Evolutionary conservation across 2,329 filamentous ascomycete genomes (phyloP), one percentile per base, ranked within the genome.

Genomic region (Dactylellina haptotyla): DNA sequence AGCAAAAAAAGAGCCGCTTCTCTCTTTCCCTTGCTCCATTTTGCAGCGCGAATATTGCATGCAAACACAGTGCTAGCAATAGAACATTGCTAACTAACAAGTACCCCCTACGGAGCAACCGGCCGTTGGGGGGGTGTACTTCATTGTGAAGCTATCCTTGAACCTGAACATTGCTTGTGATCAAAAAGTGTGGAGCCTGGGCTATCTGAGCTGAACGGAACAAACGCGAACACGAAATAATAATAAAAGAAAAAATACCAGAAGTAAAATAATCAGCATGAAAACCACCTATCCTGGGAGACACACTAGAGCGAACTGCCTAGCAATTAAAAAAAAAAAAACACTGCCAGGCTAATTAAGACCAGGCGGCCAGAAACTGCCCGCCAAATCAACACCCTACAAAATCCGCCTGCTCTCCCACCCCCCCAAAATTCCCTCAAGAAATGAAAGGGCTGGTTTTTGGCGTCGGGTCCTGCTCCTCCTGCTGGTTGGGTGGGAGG

Each of bases 371-470:
- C 39, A 57, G 46, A 56, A 65, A 37, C 51, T 20, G 28, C 58
- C 45, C 8, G 48, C 57, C 57, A 70, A 43, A 70, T 70, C 65
- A 70, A 45, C 66, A 50, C 32, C 66, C 66, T 71, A 63, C 66
- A 71, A 71, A 71, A 63, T 57, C 61, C 54, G 65, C 48, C 57
- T 54, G 50, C 41, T 37, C 41, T 50, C 37, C 65, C 57, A 62
- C 45, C 54, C 34, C 14, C 45, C 28, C 37, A 46, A 63, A 71
- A 71, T 71, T 71, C 66, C 66, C 66, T 71, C 66, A 71, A 5
- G 32, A 61, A 53, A 43, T 53, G 41, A 57, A 61, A 34, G 39
- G 37, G 59, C 28, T 41, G 57, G 56, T 16, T 28, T 28, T n/a
- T n/a, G n/a, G n/a, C n/a, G n/a, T n/a, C n/a, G n/a, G 23, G 46